Evolutionary conservation across 495 filamentous ascomycete species (phyloP).

Genomic region (Copromyces sp.): DNA sequence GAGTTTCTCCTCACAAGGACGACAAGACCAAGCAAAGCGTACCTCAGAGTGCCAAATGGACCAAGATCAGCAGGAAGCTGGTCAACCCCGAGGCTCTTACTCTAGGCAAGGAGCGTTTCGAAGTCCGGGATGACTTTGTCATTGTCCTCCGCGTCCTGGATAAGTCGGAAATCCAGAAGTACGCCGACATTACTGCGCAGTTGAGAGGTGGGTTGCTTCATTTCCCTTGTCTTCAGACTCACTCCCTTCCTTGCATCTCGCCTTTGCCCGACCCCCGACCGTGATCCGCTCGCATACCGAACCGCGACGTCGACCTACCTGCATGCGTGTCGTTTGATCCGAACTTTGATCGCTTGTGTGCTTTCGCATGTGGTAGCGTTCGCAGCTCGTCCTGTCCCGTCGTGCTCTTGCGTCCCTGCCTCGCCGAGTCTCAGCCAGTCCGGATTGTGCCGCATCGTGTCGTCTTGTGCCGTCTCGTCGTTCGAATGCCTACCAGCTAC

Average conservation of each 20-base stretch:
- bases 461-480: neutral
- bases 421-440: neutral
- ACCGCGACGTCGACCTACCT: neutral
- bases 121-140: slow-evolving; percentile 71
- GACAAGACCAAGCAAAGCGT: slow-evolving; percentile 62
- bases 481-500: neutral
- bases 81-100: slow-evolving; percentile 76
- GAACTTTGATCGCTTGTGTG: slow-evolving; percentile 1
- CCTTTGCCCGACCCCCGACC: neutral
- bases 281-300: neutral
- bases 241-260: neutral
- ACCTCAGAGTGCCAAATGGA: slow-evolving; percentile 73
- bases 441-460: neutral
- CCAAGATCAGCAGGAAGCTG: slow-evolving; percentile 72
- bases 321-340: slow-evolving; percentile 2
- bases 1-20: slow-evolving; percentile 81
- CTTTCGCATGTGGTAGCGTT: slow-evolving; percentile 2
- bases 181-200: slow-evolving; percentile 62
- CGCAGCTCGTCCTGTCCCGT: neutral
- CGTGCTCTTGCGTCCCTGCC: slow-evolving; percentile 1
- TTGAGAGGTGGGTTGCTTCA: slow-evolving; percentile 53
- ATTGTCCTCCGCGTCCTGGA: slow-evolving; percentile 73
- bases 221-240: neutral
- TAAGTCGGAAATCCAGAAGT: slow-evolving; percentile 73
- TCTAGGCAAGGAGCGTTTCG: slow-evolving; percentile 67